Base-by-base conservation (phyloP, 2,329 filamentous ascomycete genomes). In the Neonectria punicea region DNA sequence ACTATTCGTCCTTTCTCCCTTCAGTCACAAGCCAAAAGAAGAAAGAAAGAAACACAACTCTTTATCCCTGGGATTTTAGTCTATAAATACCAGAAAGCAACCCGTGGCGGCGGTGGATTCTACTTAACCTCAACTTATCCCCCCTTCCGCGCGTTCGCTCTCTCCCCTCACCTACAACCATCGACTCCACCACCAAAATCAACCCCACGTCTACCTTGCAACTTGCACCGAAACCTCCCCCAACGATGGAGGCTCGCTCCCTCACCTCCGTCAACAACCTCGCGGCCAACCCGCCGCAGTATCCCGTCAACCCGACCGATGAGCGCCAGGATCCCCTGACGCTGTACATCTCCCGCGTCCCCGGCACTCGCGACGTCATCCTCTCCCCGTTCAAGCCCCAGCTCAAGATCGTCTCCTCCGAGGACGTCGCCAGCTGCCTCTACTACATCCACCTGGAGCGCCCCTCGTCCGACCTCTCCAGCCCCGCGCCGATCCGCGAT, bases 311-410 rank as follows among this genome's bases (percentile, higher is more conserved):
- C 75, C 92, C 93, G 5, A 88, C 89, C 3, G 89, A 91, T 70
- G 82, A 86, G 72, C 87, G 84, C 67, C 87, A 90, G 67, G 89
- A 93, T 54, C 89, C 93, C 4, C 80, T 98, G 55, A 89, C 90
- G 2, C 86, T 99, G 44, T 99, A 99, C 80, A 97, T 99, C 70
- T 93, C 95, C 39, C 86, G 95, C 70, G 95, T 99, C 0, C 96
- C 96, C 1, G 95, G 95, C 22, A 97, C 92, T 43, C 22, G 46
- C 96, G 95, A 98, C 85, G 87, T 98, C 62, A 97, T 98, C 72
- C 88, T 99, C 50, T 97, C 95, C 1, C 93, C 96, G 1, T 87
- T 96, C 67, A 97, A 97, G 77, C 96, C 96, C 2, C 90, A 92
- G 56, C 86, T 91, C 46, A 97, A 96, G 78, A 95, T 93, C 65